A percentile compares a stretch with the other conserved stretches of the same genome.
Evolutionary conservation across 1,284 basidiomycete genomes (phyloP).

Genomic region (Waitea zeae): DNA sequence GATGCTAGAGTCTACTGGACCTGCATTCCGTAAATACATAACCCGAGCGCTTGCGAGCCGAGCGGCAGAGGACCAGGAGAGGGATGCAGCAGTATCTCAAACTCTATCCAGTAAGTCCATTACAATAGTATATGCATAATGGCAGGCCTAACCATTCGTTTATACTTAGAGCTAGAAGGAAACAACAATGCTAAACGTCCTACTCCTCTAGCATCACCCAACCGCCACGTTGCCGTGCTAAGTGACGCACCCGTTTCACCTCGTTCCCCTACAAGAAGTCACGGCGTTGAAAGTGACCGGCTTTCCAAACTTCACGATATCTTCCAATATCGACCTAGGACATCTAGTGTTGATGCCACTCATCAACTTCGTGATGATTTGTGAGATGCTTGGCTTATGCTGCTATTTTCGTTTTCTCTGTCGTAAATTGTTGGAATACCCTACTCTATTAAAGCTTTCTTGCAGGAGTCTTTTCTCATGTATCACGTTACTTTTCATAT

Average conservation of each 20-base stretch:
- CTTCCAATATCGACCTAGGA: slow-evolving; percentile 70
- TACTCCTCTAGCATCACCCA: slow-evolving; percentile 8
- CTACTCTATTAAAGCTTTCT: too few species aligned
- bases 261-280: slow-evolving; percentile 14
- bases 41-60: slow-evolving; percentile 67
- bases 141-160: slow-evolving; percentile 4
- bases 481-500: too few species aligned
- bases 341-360: too few species aligned
- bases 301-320: slow-evolving; percentile 59
- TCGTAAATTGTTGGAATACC: too few species aligned
- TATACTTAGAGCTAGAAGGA: slow-evolving; percentile 43
- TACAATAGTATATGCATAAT: slow-evolving; percentile 1
- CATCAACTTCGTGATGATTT: too few species aligned
- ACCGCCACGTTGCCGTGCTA: slow-evolving; percentile 9
- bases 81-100: slow-evolving; percentile 57
- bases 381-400: too few species aligned
- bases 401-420: too few species aligned
- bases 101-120: slow-evolving; percentile 52
- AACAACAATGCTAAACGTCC: slow-evolving; percentile 18
- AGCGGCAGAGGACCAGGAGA: slow-evolving; percentile 71
- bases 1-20: slow-evolving; percentile 66
- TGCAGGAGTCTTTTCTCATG: too few species aligned
- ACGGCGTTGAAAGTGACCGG: slow-evolving; percentile 30
- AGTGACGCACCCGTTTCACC: slow-evolving; percentile 17
- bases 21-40: slow-evolving; percentile 75